Evolutionary conservation across 2,329 filamentous ascomycete genomes (phyloP).

Genomic region (Cladosporium velox): DNA sequence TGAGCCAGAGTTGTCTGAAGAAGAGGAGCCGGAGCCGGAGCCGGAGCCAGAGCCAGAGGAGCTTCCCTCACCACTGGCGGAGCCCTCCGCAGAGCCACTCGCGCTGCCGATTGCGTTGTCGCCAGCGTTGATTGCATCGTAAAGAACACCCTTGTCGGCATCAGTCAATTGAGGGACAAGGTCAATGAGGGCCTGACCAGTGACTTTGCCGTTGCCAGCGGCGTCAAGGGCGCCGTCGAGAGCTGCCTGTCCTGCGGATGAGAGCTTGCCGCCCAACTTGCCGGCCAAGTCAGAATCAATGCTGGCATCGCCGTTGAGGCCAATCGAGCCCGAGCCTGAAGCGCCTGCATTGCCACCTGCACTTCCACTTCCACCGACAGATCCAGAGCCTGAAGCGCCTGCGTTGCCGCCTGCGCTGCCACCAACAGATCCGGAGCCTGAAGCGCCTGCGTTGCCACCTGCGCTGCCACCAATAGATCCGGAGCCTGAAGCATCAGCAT

Average conservation of each 20-base stretch:
- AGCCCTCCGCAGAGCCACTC: constrained; percentile 5
- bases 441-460: neutral
- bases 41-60: neutral
- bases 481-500: neutral
- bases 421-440: neutral
- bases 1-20: neutral
- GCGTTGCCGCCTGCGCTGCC: neutral
- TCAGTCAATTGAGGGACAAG: constrained; percentile 2
- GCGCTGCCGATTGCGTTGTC: neutral
- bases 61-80: neutral
- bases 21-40: neutral
- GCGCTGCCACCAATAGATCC: neutral
- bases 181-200: neutral
- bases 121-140: neutral
- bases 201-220: constrained; percentile 4
- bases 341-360: neutral
- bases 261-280: constrained; percentile 4
- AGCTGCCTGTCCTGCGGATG: constrained; percentile 2
- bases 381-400: neutral
- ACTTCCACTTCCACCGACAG: neutral
- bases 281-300: neutral
- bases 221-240: constrained; percentile 4
- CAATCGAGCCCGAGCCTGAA: neutral
- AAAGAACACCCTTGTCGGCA: constrained; percentile 6
- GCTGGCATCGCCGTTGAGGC: constrained; percentile 6